A percentile compares a stretch with the other conserved stretches of the same genome.
Conservation (phyloP, 768 basidiomycete genomes). For the Cubamyces sp. region DNA sequence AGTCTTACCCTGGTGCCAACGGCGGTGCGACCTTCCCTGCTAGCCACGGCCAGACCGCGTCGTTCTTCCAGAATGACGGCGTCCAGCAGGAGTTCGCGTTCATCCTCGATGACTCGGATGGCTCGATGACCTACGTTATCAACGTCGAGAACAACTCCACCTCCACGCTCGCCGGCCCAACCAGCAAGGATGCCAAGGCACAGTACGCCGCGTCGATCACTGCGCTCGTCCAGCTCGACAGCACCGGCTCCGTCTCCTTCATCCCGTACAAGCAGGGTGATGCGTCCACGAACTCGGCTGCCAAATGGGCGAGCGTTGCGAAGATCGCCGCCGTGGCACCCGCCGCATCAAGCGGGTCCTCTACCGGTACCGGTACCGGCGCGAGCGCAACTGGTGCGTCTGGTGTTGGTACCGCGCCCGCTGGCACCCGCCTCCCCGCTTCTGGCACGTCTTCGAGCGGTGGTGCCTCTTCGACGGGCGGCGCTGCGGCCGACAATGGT, state of each 20-base stretch:
- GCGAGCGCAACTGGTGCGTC: too few species aligned
- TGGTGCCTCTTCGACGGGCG: not conserved
- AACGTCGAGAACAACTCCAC: constrained; percentile 77
- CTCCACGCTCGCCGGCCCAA: constrained; percentile 59
- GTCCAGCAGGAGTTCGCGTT: constrained; percentile 79
- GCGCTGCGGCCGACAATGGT: not conserved
- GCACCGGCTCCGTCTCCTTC: constrained; percentile 60
- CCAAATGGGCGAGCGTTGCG: constrained; percentile 53
- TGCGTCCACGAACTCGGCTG: constrained; percentile 45
- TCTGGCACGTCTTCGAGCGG: not conserved
- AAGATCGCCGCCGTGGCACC: constrained; percentile 50
- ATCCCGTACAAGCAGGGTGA: constrained; percentile 58
- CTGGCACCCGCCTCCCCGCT: not conserved
- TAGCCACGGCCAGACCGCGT: constrained; percentile 66
- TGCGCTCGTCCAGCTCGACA: constrained; percentile 70
- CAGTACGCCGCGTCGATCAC: constrained; percentile 65
- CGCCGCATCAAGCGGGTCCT: constrained; percentile 34
- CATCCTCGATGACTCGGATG: constrained; percentile 76
- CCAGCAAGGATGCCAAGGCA: constrained; percentile 59
- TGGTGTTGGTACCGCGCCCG: too few species aligned
- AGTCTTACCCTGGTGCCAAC: constrained; percentile 53
- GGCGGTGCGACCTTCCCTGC: constrained; percentile 68
- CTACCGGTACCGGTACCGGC: not conserved
- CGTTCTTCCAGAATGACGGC: constrained; percentile 62
- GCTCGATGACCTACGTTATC: constrained; percentile 71